Evolutionary conservation across 495 filamentous ascomycete species (phyloP), one percentile per base, ranked within the genome.

Genomic region (Aspergillus mulundensis): DNA sequence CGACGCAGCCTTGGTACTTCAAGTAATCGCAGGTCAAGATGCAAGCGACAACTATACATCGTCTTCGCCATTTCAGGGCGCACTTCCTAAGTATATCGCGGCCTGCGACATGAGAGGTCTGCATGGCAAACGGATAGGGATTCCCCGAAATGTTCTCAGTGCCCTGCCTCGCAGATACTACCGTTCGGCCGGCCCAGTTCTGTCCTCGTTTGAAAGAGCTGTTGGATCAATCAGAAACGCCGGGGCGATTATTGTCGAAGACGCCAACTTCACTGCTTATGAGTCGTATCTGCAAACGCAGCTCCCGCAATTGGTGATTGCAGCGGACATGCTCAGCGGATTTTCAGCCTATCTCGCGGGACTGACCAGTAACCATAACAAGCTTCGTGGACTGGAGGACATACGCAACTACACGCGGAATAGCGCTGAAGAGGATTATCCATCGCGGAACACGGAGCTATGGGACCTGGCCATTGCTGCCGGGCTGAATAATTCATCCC

Each of bases 1-100:
- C 58, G 86, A 89, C 61, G 85, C 85, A 0, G 85, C 86, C 0
- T 78, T 82, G 52, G n/a, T 87, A 5, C 76, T 89, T 20, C 74
- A 82, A 60, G 81, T 77, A 16, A 86, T 88, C 38, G 83, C 80
- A 0, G 83, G 84, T 1, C 56, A 60, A 21, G 83, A 87, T 28
- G 32, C 43, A 1, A 57, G 60, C 11, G 65, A 70, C 38, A 82
- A 82, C 58, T 82, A 81, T 66, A 83, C 81, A 0, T 70, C 70
- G 32, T 76, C 77, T n/a, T 74, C 72, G 44, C 80, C 80, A 1
- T 74, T 72, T 54, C 63, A 62, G n/a, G 58, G 65, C 30, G 59
- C 48, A 0, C 53, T 72, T 8, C 78, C 80, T 0, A 67, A 82
- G 54, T 83, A 83, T 58, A 71, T 78, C 8, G 74, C 66, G 15